phyloP scores from a whole-genome alignment of 352 stramenopile species.

The Halophytophthora batemanensis region DNA sequence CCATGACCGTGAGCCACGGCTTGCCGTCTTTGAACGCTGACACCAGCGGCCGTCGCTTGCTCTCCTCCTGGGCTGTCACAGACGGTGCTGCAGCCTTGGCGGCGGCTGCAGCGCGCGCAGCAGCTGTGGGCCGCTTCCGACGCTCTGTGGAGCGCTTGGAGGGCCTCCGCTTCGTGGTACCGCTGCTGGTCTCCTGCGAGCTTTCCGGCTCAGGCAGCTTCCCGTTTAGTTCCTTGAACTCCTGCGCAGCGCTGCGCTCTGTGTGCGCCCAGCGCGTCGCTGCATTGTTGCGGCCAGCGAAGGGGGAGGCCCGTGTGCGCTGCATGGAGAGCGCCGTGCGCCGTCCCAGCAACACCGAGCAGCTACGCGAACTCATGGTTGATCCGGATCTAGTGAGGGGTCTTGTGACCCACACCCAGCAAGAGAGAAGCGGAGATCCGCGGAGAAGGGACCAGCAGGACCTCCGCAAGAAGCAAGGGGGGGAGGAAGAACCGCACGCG shows the following conservation, averaged over 20 bases:
- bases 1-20: constrained; percentile 85
- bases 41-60: constrained; percentile 40
- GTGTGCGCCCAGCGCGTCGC: not conserved
- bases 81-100: constrained; percentile 4
- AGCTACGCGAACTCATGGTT: not conserved
- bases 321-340: not conserved
- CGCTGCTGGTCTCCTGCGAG: not conserved
- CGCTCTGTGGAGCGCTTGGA: constrained; percentile 23
- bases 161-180: not conserved
- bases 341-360: not conserved
- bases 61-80: constrained; percentile 19
- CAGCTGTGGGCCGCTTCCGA: constrained; percentile 19
- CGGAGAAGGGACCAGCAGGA: too few species aligned
- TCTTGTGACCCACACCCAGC: too few species aligned
- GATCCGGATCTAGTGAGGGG: too few species aligned
- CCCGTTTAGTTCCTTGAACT: not conserved
- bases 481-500: too few species aligned
- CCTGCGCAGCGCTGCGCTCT: not conserved
- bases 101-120: constrained; percentile 3
- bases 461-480: too few species aligned
- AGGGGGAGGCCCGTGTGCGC: too few species aligned
- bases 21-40: constrained; percentile 78
- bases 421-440: too few species aligned
- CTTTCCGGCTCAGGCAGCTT: not conserved
- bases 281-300: too few species aligned